Evolutionary conservation across 371 early-diverging fungal genomes (phyloP), one percentile per base, ranked within the genome.

Genomic region (Rhizopus sp.): DNA sequence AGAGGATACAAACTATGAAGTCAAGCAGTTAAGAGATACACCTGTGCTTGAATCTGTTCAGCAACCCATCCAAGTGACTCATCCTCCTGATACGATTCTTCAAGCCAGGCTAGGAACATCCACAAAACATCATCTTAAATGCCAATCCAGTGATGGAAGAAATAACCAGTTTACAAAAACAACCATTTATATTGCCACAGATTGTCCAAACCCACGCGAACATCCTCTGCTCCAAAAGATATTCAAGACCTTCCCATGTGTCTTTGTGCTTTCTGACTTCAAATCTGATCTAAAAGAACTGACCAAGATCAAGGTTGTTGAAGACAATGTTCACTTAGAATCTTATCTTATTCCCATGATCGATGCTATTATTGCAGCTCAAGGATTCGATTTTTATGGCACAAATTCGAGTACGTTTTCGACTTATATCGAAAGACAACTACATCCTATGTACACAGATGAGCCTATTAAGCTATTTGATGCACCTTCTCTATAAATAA

Each of bases 281-380:
- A 16, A 50, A n/a, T 61, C 74, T 10, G 78, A 74, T 35, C 46
- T 86, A 23, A 63, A 49, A 1, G 78, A 78, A 31, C 57, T 86
- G 32, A 71, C 69, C 41, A 60, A 60, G 13, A 59, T 82, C 35
- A 63, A 78, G 52, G 84, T 82, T 12, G 68, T 66, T 1, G 64
- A 64, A 33, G 84, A 86, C 45, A 69, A 74, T n/a, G 78, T 83
- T 3, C 68, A 72, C 9, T 58, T 86, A 41, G 73, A 75, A 49
- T 70, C 75, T 12, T 82, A 83, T 44, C 51, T 86, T 38, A 83
- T 86, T 32, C 86, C 86, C 3, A 82, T 86, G 81, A 70, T 86
- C 12, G 86, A 86, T 55, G 83, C 85, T 15, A 80, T 86, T 54
- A 81, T 83, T 37, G 75, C 86, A 12, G 77, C 86, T 31, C 84